Percentiles rank a stretch among this genome's conserved stretches.
phyloP scores from a whole-genome alignment of 148 eudicot genomes.

The Fagopyrum esculentum region DNA sequence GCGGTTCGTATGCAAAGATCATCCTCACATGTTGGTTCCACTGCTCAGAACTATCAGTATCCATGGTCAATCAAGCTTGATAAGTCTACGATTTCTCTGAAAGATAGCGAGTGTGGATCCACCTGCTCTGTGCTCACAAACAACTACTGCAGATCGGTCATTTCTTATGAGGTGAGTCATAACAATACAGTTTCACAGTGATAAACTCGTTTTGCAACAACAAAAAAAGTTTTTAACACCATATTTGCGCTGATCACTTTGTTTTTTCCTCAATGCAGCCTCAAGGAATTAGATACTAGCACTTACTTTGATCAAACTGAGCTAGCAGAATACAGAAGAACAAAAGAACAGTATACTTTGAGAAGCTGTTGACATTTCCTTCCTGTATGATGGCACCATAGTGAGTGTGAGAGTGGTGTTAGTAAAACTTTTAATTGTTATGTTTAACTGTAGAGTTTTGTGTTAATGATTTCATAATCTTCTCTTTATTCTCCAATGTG shows the following conservation, averaged over 20 bases:
- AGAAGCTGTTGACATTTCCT: constrained; percentile 10
- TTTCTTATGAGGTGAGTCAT: constrained; percentile 61
- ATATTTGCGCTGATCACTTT: neutral
- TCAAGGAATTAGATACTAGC: constrained; percentile 27
- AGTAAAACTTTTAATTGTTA: neutral
- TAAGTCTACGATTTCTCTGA: constrained; percentile 56
- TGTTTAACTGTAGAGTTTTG: constrained; percentile 7
- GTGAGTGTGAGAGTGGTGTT: constrained; percentile 11
- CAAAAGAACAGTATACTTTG: neutral
- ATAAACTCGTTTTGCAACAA: no score
- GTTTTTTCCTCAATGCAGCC: constrained; percentile 21
- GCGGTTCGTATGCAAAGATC: constrained; percentile 84
- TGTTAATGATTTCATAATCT: neutral
- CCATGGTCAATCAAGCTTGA: constrained; percentile 79
- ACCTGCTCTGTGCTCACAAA: constrained; percentile 62
- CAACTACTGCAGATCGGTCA: constrained; percentile 68
- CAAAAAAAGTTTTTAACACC: neutral
- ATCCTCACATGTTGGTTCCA: constrained; percentile 72
- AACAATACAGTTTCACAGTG: neutral
- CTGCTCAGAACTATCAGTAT: constrained; percentile 52
- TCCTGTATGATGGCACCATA: neutral
- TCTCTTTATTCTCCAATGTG: neutral
- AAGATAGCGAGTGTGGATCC: constrained; percentile 88
- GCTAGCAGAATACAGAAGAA: constrained; percentile 4
- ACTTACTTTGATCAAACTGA: constrained; percentile 8